Conservation (phyloP, 2,329 filamentous ascomycete genomes). For the Xylariaceae sp. region DNA sequence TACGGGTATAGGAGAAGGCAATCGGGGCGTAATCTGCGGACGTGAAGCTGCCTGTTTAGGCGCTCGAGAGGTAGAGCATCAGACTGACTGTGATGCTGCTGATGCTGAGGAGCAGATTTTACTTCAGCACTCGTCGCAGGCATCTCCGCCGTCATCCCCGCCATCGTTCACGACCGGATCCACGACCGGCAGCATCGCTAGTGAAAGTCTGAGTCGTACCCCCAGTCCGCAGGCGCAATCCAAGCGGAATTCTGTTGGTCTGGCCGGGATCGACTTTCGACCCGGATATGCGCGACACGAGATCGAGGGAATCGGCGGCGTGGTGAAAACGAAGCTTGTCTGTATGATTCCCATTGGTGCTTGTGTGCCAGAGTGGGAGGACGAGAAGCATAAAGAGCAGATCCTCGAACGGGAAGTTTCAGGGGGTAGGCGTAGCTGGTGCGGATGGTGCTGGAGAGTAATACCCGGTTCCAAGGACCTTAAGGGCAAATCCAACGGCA, state of each 20-base stretch:
- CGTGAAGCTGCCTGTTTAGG: constrained; percentile 72
- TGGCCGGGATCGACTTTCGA: constrained; percentile 36
- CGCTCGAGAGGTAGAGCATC: constrained; percentile 70
- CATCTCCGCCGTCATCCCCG: constrained; percentile 16
- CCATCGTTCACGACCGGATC: constrained; percentile 13
- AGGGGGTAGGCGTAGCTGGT: constrained; percentile 73
- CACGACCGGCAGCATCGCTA: constrained; percentile 15
- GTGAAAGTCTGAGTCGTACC: constrained; percentile 22
- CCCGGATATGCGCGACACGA: constrained; percentile 81
- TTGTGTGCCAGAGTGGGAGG: constrained; percentile 79
- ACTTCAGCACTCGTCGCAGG: constrained; percentile 15
- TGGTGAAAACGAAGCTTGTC: constrained; percentile 83
- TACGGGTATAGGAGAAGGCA: constrained; percentile 81
- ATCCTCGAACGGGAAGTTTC: constrained; percentile 66
- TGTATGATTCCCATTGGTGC: constrained; percentile 75
- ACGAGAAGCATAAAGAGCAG: constrained; percentile 61
- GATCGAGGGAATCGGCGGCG: constrained; percentile 83
- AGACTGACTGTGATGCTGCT: constrained; percentile 80
- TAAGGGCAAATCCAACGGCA: constrained; percentile 21
- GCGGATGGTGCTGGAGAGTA: constrained; percentile 81
- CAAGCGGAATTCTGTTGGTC: constrained; percentile 29
- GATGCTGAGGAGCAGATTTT: constrained; percentile 50
- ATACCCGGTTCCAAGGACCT: constrained; percentile 54
- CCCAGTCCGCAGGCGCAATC: constrained; percentile 36
- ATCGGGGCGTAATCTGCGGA: constrained; percentile 83